Evolutionary conservation across 345 rosid genomes (phyloP).

Genomic region (Erysimum cheiranthoides): DNA sequence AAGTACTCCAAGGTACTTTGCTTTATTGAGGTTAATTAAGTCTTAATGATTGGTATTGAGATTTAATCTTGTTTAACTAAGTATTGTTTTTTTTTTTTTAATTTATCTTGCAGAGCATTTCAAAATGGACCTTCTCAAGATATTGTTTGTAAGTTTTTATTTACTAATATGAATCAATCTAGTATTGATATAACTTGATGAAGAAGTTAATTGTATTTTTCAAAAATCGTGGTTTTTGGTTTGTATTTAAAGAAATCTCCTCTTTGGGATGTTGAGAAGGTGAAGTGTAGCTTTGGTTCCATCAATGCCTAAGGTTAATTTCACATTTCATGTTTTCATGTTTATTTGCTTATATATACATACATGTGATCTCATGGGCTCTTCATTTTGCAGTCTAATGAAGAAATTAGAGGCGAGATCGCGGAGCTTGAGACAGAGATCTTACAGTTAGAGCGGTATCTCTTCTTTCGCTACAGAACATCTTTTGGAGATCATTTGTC

Average conservation of each 20-base stretch:
- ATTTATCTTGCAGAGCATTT: conserved; percentile 46
- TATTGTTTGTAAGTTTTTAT: conserved; percentile 52
- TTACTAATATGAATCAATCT: not conserved
- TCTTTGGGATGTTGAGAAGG: conserved; percentile 33
- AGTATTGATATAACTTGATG: conserved; percentile 22
- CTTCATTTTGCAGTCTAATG: conserved; percentile 52
- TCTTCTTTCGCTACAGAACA: conserved; percentile 71
- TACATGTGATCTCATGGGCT: not conserved
- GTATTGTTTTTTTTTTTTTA: not conserved
- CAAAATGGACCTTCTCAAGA: conserved; percentile 39
- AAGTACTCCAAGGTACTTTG: conserved; percentile 49
- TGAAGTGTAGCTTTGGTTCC: conserved; percentile 19
- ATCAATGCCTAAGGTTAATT: conserved; percentile 35
- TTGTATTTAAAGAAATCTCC: conserved; percentile 33
- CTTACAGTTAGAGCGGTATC: conserved; percentile 60
- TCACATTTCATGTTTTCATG: not conserved
- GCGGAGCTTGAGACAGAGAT: conserved; percentile 66
- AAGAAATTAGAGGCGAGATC: conserved; percentile 64
- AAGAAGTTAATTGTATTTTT: not conserved
- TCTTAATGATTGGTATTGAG: not conserved
- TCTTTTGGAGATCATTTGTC: conserved; percentile 56
- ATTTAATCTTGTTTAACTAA: not conserved
- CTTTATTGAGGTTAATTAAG: not conserved
- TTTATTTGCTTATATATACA: not conserved
- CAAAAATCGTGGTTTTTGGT: not conserved